A percentile compares a stretch with the other conserved stretches of the same genome.
Evolutionary conservation across 805 yeast species (phyloP).

Genomic region (Teunomyces barrocoloradensis): DNA sequence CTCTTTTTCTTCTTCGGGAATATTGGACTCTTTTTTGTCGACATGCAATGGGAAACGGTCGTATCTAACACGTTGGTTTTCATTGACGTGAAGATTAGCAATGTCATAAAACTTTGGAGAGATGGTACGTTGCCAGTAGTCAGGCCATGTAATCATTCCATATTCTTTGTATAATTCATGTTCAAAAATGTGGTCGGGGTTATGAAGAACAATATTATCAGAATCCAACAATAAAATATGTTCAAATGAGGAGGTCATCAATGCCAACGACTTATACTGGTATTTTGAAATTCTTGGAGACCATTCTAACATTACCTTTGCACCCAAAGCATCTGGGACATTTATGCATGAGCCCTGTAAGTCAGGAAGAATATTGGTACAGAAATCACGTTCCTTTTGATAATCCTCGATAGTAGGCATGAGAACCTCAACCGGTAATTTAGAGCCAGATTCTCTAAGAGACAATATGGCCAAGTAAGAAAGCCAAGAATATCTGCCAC

Average conservation of each 20-base stretch:
- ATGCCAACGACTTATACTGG: conserved; percentile 64
- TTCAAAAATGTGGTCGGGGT: conserved; percentile 30
- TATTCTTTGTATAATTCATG: conserved; percentile 25
- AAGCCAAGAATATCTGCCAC: conserved; percentile 35
- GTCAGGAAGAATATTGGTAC: conserved; percentile 54
- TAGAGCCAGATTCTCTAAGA: conserved; percentile 36
- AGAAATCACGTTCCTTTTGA: conserved; percentile 29
- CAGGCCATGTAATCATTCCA: conserved; percentile 45
- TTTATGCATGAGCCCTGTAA: conserved; percentile 68
- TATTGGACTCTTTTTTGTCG: conserved; percentile 4
- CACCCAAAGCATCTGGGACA: conserved; percentile 44
- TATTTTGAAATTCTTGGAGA: conserved; percentile 52
- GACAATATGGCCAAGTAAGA: conserved; percentile 30
- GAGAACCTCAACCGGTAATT: conserved; percentile 38
- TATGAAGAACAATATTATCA: conserved; percentile 29
- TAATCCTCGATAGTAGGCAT: conserved; percentile 34
- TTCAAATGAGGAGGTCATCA: conserved; percentile 33
- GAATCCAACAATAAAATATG: conserved; percentile 34
- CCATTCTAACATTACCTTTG: conserved; percentile 39
- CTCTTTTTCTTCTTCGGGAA: conserved; percentile 8
- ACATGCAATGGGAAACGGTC: conserved; percentile 21
- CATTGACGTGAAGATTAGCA: conserved; percentile 30
- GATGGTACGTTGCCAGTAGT: conserved; percentile 39
- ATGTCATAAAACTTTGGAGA: conserved; percentile 37
- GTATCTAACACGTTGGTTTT: conserved; percentile 23